phyloP scores from a whole-genome alignment of 768 basidiomycete genomes.

The Leccinum disarticulatum region DNA sequence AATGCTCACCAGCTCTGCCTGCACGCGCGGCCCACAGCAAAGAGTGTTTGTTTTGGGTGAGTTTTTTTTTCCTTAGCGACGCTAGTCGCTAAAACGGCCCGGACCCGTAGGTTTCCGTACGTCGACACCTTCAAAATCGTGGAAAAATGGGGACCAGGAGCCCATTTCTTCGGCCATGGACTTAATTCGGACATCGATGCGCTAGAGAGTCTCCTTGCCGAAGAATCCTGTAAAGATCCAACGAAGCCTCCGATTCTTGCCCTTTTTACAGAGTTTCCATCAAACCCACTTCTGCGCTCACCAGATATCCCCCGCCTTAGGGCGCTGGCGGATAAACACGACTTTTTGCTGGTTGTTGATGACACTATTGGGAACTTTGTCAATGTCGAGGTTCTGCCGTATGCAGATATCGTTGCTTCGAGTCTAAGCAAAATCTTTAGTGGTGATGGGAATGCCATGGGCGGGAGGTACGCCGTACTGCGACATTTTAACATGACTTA shows the following conservation, averaged over 20 bases:
- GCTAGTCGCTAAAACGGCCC: not conserved
- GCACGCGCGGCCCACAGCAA: slow-evolving; percentile 51
- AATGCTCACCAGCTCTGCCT: slow-evolving; percentile 75
- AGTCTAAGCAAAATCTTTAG: slow-evolving; percentile 95
- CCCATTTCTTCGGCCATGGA: slow-evolving; percentile 84
- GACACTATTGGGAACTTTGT: slow-evolving; percentile 94
- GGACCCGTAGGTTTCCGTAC: slow-evolving; percentile 76
- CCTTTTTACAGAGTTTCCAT: slow-evolving; percentile 92
- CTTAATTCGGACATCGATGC: slow-evolving; percentile 71
- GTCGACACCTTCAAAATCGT: slow-evolving; percentile 93
- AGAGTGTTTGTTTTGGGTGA: slow-evolving; percentile 94
- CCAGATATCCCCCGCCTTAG: slow-evolving; percentile 75
- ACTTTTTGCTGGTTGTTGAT: slow-evolving; percentile 87
- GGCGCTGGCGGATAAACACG: slow-evolving; percentile 79
- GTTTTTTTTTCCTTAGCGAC: slow-evolving; percentile 21
- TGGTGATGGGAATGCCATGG: slow-evolving; percentile 95
- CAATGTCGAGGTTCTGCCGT: slow-evolving; percentile 87
- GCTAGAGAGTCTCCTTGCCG: slow-evolving; percentile 61
- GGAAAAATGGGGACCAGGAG: slow-evolving; percentile 95
- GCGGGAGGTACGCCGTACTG: slow-evolving; percentile 71
- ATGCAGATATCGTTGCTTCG: slow-evolving; percentile 86
- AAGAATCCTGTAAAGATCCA: slow-evolving; percentile 38
- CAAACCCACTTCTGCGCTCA: slow-evolving; percentile 90
- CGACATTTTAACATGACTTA: not conserved
- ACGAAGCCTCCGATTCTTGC: slow-evolving; percentile 65